Base-by-base conservation (phyloP, 768 basidiomycete genomes). In the Russula dissimulans region DNA sequence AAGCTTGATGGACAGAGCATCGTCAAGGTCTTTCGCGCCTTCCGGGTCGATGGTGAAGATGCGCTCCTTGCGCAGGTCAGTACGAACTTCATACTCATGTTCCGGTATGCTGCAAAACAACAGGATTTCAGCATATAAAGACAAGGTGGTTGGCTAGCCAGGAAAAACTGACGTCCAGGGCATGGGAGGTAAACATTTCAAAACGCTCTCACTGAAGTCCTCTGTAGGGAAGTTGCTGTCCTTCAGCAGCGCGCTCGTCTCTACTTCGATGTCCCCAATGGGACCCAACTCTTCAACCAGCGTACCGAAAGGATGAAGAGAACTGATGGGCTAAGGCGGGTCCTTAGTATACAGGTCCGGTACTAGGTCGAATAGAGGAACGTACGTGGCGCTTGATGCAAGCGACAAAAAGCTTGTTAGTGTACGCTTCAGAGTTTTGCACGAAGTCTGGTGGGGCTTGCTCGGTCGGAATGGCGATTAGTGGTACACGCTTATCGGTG, bases 161-260 rank as follows among this genome's bases (percentile, higher is more conserved):
- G 49, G 41, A 57, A 54, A 22, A 22, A 79, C 87, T 74, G 70
- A 91, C 87, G 79, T 83, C 94, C 94, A 99, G 14, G 97, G 97
- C 62, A 90, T 81, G 26, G 97, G 97, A 50, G 97, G 97, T 29
- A 98, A 75, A 70, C 97, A 98, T 73, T 98, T 97, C 64, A 93
- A 69, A 26, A 97, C 94, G 68, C 89, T 89, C 49, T 99, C 97
- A 9, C 87, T 83, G 74, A 99, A 99, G 64, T 98, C 97, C 72
- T 95, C 94, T 0, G 92, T 90, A 2, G 95, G 92, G 85, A 97
- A 97, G 74, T 97, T 97, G 79, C 94, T 97, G 72, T 99, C 97
- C 73, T 98, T 98, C 65, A 99, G 78, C 61, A 99, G 77, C 8
- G 97, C 97, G 62, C 91, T 95, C 5, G 95, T 98, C 74, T 99